A percentile compares a stretch with the other conserved stretches of the same genome.
phyloP scores from a whole-genome alignment of 1,284 basidiomycete genomes.

The Trichosporon coremiiforme region DNA sequence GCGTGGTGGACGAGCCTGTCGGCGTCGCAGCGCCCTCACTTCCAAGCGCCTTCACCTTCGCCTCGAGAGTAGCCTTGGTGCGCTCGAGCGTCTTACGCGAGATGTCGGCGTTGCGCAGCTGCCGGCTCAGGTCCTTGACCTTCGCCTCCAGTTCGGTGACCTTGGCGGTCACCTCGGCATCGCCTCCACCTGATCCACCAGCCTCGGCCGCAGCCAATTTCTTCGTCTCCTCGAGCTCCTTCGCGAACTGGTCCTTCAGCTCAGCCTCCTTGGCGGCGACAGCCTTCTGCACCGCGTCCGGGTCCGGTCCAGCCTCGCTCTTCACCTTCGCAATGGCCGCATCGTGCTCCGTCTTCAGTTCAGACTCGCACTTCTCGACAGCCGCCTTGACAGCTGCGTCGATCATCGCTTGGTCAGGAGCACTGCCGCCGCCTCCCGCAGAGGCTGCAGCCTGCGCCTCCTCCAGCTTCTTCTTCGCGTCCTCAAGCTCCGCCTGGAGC shows the following conservation, averaged over 20 bases:
- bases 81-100: slow-evolving; percentile 48
- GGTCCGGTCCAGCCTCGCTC: slow-evolving; percentile 20
- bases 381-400: slow-evolving; percentile 51
- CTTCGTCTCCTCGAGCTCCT: slow-evolving; percentile 29
- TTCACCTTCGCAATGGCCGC: slow-evolving; percentile 33
- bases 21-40: slow-evolving; percentile 21
- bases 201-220: slow-evolving; percentile 12
- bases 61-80: slow-evolving; percentile 34
- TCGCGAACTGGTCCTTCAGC: slow-evolving; percentile 36
- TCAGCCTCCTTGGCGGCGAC: slow-evolving; percentile 38
- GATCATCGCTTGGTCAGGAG: slow-evolving; percentile 33
- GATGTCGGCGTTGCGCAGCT: slow-evolving; percentile 48
- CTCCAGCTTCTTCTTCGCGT: slow-evolving; percentile 31
- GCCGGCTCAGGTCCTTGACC: slow-evolving; percentile 46
- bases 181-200: neutral
- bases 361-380: slow-evolving; percentile 46
- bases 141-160: slow-evolving; percentile 41
- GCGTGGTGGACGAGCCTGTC: slow-evolving; percentile 21
- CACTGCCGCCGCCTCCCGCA: slow-evolving; percentile 14
- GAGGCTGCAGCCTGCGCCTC: slow-evolving; percentile 22
- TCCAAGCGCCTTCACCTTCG: slow-evolving; percentile 41
- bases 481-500: slow-evolving; percentile 33
- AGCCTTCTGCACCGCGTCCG: slow-evolving; percentile 35
- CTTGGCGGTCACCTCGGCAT: slow-evolving; percentile 32
- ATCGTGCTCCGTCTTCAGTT: slow-evolving; percentile 40